A percentile compares a stretch with the other conserved stretches of the same genome.
These are phyloP conservation scores for Pyricularia pennisetigena DNA, from an alignment of 2,329 filamentous ascomycete species.

Conservation along the genomic window DNA sequence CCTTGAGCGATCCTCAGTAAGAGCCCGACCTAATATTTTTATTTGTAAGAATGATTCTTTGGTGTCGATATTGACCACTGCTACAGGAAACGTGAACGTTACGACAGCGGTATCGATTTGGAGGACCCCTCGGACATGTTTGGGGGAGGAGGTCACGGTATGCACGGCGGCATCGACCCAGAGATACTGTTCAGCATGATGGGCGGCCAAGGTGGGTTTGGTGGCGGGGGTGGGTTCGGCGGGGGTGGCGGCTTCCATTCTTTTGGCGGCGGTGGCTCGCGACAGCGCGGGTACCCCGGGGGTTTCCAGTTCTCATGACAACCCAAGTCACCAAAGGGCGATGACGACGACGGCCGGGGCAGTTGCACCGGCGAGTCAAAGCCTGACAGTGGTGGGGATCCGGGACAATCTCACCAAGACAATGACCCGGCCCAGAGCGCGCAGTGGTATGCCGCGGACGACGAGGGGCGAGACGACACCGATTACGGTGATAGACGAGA, in stretches of 20 bases:
- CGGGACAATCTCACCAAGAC: background rate
- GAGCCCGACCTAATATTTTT: conserved; percentile 17
- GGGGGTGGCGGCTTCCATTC: conserved; percentile 34
- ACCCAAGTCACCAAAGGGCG: conserved; percentile 22
- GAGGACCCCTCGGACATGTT: conserved; percentile 85
- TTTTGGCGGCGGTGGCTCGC: conserved; percentile 28
- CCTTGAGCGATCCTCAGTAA: conserved; percentile 84
- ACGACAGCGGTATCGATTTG: conserved; percentile 88
- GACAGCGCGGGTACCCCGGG: conserved; percentile 25
- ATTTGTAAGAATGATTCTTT: conserved; percentile 7
- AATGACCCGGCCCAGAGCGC: too few species aligned
- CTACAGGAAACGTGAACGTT: conserved; percentile 70
- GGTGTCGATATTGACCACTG: conserved; percentile 15
- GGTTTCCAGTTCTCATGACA: conserved; percentile 40
- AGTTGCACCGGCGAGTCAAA: background rate
- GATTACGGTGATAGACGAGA: conserved; percentile 18
- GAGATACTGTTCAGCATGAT: conserved; percentile 80
- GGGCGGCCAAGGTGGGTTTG: conserved; percentile 51
- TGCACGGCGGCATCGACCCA: conserved; percentile 59
- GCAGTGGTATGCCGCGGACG: conserved; percentile 15
- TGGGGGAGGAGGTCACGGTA: conserved; percentile 51
- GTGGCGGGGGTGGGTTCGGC: conserved; percentile 37
- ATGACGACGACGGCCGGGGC: conserved; percentile 14
- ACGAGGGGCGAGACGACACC: conserved; percentile 19
- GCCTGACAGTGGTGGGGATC: background rate